Conservation (phyloP, 129 eudicot genomes). For the Chrysanthemum seticuspe region DNA sequence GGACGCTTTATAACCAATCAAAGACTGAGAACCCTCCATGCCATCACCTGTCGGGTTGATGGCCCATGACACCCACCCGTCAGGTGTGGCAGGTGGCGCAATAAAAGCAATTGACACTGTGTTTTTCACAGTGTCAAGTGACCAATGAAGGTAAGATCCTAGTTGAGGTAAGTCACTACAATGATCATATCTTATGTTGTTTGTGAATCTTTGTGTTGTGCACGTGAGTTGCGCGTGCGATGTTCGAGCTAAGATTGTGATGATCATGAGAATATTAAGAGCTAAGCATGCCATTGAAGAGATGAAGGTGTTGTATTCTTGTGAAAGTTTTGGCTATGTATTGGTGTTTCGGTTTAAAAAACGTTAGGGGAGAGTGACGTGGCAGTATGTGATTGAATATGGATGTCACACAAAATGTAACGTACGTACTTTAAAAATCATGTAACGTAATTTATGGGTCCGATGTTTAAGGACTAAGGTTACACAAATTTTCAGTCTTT, state of each 20-base stretch:
- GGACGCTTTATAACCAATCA: constrained; percentile 43
- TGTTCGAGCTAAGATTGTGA: constrained; percentile 4
- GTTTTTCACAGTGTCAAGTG: constrained; percentile 35
- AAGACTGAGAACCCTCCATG: constrained; percentile 71
- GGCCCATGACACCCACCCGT: constrained; percentile 88
- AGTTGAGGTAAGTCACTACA: constrained; percentile 60
- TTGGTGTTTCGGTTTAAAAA: neutral
- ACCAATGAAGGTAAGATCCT: constrained; percentile 59
- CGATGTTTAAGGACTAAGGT: constrained; percentile 16
- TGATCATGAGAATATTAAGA: constrained; percentile 10
- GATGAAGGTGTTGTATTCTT: neutral
- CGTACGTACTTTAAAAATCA: constrained; percentile 6
- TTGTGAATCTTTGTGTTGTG: constrained; percentile 53
- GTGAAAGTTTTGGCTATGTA: constrained; percentile 8
- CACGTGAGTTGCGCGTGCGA: constrained; percentile 41
- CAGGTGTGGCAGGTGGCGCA: constrained; percentile 49
- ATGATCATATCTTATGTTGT: constrained; percentile 40
- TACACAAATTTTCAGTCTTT: neutral
- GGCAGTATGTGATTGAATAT: constrained; percentile 13
- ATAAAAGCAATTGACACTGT: constrained; percentile 56
- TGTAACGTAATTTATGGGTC: constrained; percentile 9
- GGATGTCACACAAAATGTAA: constrained; percentile 5
- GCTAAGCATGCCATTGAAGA: constrained; percentile 35
- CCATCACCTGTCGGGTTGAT: constrained; percentile 74
- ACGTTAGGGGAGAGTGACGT: neutral